Base-by-base conservation (phyloP, 495 filamentous ascomycete species). In the Talaromyces stipitatus region DNA sequence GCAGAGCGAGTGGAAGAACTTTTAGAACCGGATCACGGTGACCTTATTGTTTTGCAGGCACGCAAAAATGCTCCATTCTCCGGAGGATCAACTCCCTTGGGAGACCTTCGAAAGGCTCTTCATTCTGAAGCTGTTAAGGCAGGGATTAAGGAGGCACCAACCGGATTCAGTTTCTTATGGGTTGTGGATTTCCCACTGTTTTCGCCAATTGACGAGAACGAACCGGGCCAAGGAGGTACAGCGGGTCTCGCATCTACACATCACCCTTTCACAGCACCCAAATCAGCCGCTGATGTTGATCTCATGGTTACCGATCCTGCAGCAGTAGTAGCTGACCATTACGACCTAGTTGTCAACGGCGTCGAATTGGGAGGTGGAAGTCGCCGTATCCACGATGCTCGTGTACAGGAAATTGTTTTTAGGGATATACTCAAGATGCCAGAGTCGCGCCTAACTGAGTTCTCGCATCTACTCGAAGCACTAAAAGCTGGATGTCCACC, bases 281-380 rank as follows among this genome's bases (percentile, higher is more conserved):
- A 86, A 54, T 79, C 82, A 5, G 61, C 79, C 11, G 72, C 75
- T 11, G 95, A 97, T 64, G 82, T 95, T 26, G 85, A 89, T 43
- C 66, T 91, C 2, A 81, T 97, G 9, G 70, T 80, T 18, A 85
- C 81, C 4, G 77, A 90, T 54, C 95, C 94, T 2, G 76, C 87
- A 9, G 71, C 79, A 57, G 91, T 81, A 0, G 79, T 78, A 33
- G 92, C 82, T 1, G 91, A 95, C 66, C 89, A 95, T 67, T 98
- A 95, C 68, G 94, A 98, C 64, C 79, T 98, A 14, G 94, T 98
- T 11, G 82, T 97, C 57, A 98, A 98, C 65, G 94, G 94, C 14
- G 83, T 96, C 12, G 94, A 98, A 69, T 80, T 98, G 26, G 94
- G 94, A 41, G 94, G 94, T 11, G 94, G 94, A 9, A 95, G 89